phyloP scores from a whole-genome alignment of 208 protist genomes.

The Acanthamoeba royreba region DNA sequence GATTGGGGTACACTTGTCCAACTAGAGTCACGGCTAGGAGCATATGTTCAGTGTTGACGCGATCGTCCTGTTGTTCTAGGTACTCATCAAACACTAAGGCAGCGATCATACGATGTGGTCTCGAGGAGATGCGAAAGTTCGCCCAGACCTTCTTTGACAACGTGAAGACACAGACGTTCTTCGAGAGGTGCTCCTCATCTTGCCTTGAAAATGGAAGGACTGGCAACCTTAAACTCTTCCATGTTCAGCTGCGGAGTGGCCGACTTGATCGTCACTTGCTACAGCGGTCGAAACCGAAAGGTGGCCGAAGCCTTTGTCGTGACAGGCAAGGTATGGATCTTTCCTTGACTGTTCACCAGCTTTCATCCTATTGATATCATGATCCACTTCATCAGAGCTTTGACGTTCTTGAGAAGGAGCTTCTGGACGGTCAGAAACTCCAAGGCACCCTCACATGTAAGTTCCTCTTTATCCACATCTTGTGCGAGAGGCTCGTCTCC shows the following conservation, averaged over 20 bases:
- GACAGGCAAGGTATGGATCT: constrained; percentile 58
- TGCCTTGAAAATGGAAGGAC: not conserved
- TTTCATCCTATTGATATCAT: not conserved
- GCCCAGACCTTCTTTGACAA: constrained; percentile 43
- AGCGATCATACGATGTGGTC: constrained; percentile 76
- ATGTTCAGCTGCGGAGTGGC: constrained; percentile 67
- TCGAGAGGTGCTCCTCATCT: not conserved
- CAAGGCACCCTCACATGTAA: constrained; percentile 60
- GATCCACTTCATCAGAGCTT: constrained; percentile 23
- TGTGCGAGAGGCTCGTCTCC: too few relatives aligned
- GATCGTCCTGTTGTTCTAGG: not conserved
- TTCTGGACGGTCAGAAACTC: constrained; percentile 78
- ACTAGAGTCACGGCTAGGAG: not conserved
- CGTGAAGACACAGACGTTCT: not conserved
- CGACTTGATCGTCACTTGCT: constrained; percentile 76
- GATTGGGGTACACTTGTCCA: constrained; percentile 40
- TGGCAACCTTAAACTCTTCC: not conserved
- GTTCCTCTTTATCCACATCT: too few relatives aligned
- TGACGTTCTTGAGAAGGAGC: constrained; percentile 65
- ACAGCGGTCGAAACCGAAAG: constrained; percentile 74
- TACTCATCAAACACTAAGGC: constrained; percentile 72
- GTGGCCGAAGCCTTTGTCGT: constrained; percentile 70
- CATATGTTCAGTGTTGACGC: not conserved
- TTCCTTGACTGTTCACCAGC: not conserved
- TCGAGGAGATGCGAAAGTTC: constrained; percentile 68